These are phyloP conservation scores for Cymbopogon citratus DNA, from an alignment of 176 grass and related monocot species.

Conservation along the genomic window DNA sequence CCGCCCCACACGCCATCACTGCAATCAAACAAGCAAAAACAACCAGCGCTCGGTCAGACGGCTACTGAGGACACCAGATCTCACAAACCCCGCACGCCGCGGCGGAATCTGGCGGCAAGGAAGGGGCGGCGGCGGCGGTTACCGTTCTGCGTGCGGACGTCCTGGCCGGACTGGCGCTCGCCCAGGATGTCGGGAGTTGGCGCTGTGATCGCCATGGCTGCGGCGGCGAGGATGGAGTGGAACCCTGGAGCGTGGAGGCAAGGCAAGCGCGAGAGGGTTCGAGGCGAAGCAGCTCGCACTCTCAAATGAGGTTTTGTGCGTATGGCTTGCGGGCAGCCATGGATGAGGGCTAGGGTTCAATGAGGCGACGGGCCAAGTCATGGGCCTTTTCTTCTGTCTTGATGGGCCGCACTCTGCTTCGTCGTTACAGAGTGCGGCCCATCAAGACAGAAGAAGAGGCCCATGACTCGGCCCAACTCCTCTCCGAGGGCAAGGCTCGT, in stretches of 20 bases:
- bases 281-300: neutral
- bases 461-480: too few relatives aligned
- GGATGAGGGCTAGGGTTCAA: neutral
- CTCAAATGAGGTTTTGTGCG: neutral
- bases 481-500: too few relatives aligned
- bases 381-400: too few relatives aligned
- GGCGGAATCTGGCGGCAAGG: constrained; percentile 5
- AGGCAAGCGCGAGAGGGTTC: constrained; percentile 16
- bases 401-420: too few relatives aligned
- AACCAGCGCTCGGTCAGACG: neutral
- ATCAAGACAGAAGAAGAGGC: too few relatives aligned
- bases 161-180: constrained; percentile 90
- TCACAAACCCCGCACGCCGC: neutral
- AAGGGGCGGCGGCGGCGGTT: neutral
- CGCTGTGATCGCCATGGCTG: constrained; percentile 54
- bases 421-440: too few relatives aligned
- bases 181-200: constrained; percentile 75
- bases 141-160: constrained; percentile 94
- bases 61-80: neutral
- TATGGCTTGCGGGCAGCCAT: neutral
- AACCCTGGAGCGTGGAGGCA: neutral
- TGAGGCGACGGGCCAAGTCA: neutral
- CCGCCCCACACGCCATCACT: constrained; percentile 87
- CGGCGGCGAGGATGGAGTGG: neutral
- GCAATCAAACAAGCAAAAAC: neutral